Conservation (phyloP, 345 rosid species). For the Sisymbrium irio region DNA sequence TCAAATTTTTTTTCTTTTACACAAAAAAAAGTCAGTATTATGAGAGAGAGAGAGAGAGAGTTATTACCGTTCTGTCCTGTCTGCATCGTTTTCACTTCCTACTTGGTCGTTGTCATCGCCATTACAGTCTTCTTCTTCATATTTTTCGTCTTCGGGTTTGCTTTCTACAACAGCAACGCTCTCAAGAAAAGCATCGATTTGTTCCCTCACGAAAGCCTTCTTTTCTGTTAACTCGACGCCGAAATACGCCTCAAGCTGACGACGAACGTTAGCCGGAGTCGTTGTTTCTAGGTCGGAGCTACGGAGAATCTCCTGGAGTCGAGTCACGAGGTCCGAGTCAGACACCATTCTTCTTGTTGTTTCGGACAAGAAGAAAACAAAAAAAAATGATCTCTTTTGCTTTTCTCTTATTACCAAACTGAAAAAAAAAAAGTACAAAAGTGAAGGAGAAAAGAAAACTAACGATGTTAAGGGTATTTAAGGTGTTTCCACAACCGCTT, state of each 20-base stretch:
- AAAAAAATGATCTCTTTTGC: background rate
- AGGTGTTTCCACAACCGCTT: background rate
- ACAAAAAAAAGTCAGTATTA: background rate
- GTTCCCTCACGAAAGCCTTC: slow-evolving; percentile 59
- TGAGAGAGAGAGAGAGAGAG: background rate
- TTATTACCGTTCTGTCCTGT: slow-evolving; percentile 32
- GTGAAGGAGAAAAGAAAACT: background rate
- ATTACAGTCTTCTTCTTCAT: slow-evolving; percentile 31
- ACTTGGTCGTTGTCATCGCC: slow-evolving; percentile 25
- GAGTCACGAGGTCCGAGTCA: slow-evolving; percentile 61
- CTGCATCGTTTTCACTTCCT: slow-evolving; percentile 33
- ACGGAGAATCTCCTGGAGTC: slow-evolving; percentile 65
- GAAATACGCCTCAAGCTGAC: slow-evolving; percentile 62
- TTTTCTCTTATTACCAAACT: background rate
- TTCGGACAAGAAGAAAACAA: background rate
- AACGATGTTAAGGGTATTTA: background rate
- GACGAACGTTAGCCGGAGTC: slow-evolving; percentile 64
- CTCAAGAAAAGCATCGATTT: slow-evolving; percentile 62
- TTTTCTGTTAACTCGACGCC: slow-evolving; percentile 57
- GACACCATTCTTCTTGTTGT: slow-evolving; percentile 47
- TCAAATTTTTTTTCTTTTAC: too few species aligned
- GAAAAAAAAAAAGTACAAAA: too few species aligned
- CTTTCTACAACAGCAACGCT: slow-evolving; percentile 33
- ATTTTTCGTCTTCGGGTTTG: background rate
- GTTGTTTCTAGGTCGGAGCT: slow-evolving; percentile 70